Evolutionary conservation across 2,329 filamentous ascomycete species (phyloP), one percentile per base, ranked within the genome.

Genomic region (Neonectria neomacrospora): DNA sequence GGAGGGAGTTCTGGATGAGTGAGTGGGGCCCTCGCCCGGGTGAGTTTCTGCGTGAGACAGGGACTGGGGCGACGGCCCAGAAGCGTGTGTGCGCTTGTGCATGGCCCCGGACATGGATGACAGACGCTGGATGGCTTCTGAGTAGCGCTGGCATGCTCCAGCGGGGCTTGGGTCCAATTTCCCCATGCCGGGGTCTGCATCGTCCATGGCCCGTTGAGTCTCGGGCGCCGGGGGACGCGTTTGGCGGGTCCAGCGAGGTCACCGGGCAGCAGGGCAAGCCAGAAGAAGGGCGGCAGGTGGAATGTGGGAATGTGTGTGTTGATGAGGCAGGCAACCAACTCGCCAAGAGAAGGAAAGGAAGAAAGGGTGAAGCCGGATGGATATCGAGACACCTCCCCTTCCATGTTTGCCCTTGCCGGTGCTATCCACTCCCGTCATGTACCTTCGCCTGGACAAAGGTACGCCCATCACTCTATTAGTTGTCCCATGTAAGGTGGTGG

Each of bases 101-200:
- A 52, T 52, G 53, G 39, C 16, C 34, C 28, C 28, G 26, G 18
- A n/a, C 56, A 59, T 51, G 37, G 37, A 59, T 51, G 34, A 32
- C 30, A 10, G 30, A 32, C 11, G 30, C 11, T 32, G 56, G 56
- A 28, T 53, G 39, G 34, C 47, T 57, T 41, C 23, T 51, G 16
- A 12, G 44, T 53, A 57, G 59, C 47, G 54, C 48, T 62, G 59
- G 59, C 12, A 62, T 62, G 59, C 54, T 57, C 16, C 53, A 57
- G 57, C 54, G 54, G 48, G 59, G 59, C 59, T 56, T 57, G 53
- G 53, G 47, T 32, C 54, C 50, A 62, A 62, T 62, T 62, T 62
- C 59, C 54, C 59, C 59, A 57, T 57, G 54, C 59, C 47, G 45
- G 59, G 59, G 54, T 53, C 41, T 30, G 59, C 54, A 62, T 53